phyloP scores from a whole-genome alignment of 169 alveolate genomes.

The Babesia ovata region DNA sequence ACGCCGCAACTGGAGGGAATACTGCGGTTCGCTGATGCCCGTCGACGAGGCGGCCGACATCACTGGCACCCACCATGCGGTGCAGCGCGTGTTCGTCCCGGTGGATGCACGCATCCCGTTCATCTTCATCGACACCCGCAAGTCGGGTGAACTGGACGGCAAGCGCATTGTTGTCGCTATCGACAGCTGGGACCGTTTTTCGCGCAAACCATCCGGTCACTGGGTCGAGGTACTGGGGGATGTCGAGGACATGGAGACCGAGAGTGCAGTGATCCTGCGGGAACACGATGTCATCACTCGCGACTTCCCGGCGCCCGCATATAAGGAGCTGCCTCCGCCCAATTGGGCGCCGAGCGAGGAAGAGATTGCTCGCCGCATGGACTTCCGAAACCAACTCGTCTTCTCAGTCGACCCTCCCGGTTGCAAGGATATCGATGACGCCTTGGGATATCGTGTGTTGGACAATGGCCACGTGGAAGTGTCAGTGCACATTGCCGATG shows the following conservation, averaged over 20 bases:
- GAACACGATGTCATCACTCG: constrained; percentile 79
- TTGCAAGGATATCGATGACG: constrained; percentile 98
- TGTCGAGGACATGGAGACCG: constrained; percentile 87
- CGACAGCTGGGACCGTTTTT: constrained; percentile 85
- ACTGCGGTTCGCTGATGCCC: constrained; percentile 90
- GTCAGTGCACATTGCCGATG: constrained; percentile 99
- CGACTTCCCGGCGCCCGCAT: constrained; percentile 89
- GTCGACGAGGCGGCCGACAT: constrained; percentile 60
- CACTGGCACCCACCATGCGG: constrained; percentile 36
- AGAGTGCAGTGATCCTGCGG: constrained; percentile 81
- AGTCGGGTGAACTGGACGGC: constrained; percentile 80
- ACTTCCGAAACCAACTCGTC: constrained; percentile 84
- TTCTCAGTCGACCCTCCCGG: constrained; percentile 99
- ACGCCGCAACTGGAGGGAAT: constrained; percentile 87
- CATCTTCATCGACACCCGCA: constrained; percentile 80
- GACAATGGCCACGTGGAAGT: constrained; percentile 79
- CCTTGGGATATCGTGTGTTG: constrained; percentile 87
- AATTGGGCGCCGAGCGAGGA: constrained; percentile 93
- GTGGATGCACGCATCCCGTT: constrained; percentile 88
- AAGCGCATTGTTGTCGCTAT: constrained; percentile 89
- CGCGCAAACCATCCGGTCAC: constrained; percentile 91
- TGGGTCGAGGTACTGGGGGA: constrained; percentile 90
- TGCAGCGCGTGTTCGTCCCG: constrained; percentile 88
- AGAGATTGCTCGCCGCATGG: constrained; percentile 83
- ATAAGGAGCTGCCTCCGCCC: constrained; percentile 90